Base-by-base conservation (phyloP, 2,329 filamentous ascomycete species). In the Cytospora schulzeri region DNA sequence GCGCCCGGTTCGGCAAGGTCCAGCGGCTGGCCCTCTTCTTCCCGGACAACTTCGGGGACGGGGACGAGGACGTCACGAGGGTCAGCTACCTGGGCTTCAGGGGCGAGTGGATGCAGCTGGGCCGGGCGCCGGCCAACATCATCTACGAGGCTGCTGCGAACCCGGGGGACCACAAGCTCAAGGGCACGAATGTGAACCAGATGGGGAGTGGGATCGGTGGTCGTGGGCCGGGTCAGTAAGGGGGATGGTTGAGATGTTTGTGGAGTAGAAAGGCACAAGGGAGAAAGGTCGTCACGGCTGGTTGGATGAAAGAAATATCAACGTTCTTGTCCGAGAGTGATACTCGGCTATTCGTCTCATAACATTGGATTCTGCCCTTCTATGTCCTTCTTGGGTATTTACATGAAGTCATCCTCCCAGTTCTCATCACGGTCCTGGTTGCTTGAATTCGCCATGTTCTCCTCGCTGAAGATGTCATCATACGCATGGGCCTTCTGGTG, bases 401-500 rank as follows among this genome's bases (percentile, higher is more conserved):
- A 94, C 92, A 97, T 96, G 73, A 99, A 99, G 73, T 99, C 94
- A 65, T 97, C 93, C 73, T 92, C 85, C 80, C 91, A 93, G 74
- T 91, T 82, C 66, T 88, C 85, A 68, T 85, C 83, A 17, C 92
- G 86, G 73, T 97, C 88, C 77, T 97, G 91, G 77, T 99, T 99
- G 79, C 89, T 97, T 62, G 88, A 87, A 26, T 77, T 79, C 52
- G 87, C 87, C 80, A 96, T 83, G 71, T 91, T 90, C 64, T 97
- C 91, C 61, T 96, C 92, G 5, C 85, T 87, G 76, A 97, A 93
- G 61, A 97, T 78, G 55, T 97, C 93, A 74, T 98, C 95, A 76
- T 99, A 99, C 2, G 93, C 94, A 78, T 99, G 94, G n/a, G 97
- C 93, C 78, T 95, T 95, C 77, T 96, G 92, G 84, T 88, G 96